Percentiles rank a stretch among this genome's conserved stretches.
These are phyloP conservation scores for Neohortaea acidophila DNA, from an alignment of 495 filamentous ascomycete genomes.

Conservation along the genomic window DNA sequence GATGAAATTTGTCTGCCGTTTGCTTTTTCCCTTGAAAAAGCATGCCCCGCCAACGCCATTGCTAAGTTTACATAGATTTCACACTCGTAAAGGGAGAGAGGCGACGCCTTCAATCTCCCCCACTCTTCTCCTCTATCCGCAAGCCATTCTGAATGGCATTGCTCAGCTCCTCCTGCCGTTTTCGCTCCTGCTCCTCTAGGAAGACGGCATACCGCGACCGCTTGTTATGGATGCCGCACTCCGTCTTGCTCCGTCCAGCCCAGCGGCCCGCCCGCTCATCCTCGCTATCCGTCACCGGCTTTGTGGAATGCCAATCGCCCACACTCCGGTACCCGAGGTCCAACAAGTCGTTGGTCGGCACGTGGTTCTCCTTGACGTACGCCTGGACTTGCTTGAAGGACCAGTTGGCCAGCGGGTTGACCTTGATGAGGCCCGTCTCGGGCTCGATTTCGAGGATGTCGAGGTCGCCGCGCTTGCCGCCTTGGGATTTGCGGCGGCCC, in stretches of 20 bases:
- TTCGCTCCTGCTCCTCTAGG: constrained; percentile 57
- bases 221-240: constrained; percentile 97
- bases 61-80: no score
- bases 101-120: no score
- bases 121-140: constrained; percentile 20
- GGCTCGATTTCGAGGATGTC: constrained; percentile 87
- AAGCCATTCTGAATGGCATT: constrained; percentile 20
- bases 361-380: constrained; percentile 70
- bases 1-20: no score
- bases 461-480: constrained; percentile 77
- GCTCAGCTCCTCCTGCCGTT: constrained; percentile 44
- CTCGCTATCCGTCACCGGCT: constrained; percentile 76
- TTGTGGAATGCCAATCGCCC: constrained; percentile 92
- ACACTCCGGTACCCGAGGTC: constrained; percentile 91
- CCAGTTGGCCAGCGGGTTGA: constrained; percentile 98
- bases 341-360: constrained; percentile 86
- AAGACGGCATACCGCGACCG: constrained; percentile 80
- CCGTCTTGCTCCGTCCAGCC: constrained; percentile 88
- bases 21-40: no score
- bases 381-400: constrained; percentile 73
- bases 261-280: constrained; percentile 95
- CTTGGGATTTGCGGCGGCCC: constrained; percentile 84
- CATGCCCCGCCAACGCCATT: no score
- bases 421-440: constrained; percentile 83
- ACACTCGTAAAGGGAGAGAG: no score